These are phyloP conservation scores for Botryotinia convoluta DNA, from an alignment of 2,329 filamentous ascomycete species.

Conservation along the genomic window DNA sequence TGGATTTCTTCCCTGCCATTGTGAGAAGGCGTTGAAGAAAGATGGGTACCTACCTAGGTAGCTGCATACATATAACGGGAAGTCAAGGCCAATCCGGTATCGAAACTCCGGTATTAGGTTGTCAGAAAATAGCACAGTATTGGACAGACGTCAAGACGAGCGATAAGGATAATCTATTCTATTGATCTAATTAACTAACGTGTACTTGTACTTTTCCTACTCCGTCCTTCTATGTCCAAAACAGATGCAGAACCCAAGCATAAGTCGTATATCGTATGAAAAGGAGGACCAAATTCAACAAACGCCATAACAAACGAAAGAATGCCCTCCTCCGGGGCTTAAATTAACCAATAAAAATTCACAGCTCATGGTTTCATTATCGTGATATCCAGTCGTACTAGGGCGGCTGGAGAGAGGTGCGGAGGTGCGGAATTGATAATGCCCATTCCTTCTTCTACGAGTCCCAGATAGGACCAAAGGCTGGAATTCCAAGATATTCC, in stretches of 20 bases:
- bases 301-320: neutral
- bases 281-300: neutral
- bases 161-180: conserved; percentile 1
- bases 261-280: neutral
- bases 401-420: neutral
- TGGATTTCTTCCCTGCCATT: neutral
- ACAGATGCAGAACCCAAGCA: neutral
- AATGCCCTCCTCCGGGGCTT: neutral
- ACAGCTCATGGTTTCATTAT: neutral
- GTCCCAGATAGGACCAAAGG: conserved; percentile 42
- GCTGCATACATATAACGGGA: neutral
- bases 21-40: conserved; percentile 1
- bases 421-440: neutral
- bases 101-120: neutral
- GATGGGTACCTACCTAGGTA: neutral
- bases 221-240: neutral
- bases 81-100: neutral
- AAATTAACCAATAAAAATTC: neutral
- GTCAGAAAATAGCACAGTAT: neutral
- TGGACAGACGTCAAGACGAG: neutral
- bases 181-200: conserved; percentile 1
- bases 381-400: neutral
- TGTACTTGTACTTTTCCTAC: neutral
- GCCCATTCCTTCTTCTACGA: conserved; percentile 14
- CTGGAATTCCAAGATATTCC: conserved; percentile 41